Percentiles rank a stretch among this genome's conserved stretches.
Evolutionary conservation across 345 rosid species (phyloP).

Genomic region (Mangifera indica): DNA sequence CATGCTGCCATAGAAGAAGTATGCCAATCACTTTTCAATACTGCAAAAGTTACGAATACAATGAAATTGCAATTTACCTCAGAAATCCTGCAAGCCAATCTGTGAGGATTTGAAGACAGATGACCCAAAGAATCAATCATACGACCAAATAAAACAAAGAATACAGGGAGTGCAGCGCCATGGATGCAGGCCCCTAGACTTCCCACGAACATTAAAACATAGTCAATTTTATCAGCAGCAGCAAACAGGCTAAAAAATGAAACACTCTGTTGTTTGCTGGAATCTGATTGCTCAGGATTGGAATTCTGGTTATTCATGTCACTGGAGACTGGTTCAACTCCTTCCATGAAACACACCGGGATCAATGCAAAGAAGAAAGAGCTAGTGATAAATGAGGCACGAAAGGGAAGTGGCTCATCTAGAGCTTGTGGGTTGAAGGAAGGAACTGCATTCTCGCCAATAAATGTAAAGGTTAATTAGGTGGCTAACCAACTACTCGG

Average conservation of each 20-base stretch:
- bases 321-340: constrained; percentile 15
- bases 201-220: constrained; percentile 55
- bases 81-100: constrained; percentile 51
- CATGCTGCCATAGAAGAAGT: constrained; percentile 44
- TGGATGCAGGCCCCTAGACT: constrained; percentile 60
- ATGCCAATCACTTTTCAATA: not conserved
- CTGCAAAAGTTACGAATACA: no score
- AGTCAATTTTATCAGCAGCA: constrained; percentile 64
- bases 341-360: constrained; percentile 21
- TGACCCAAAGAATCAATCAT: constrained; percentile 72
- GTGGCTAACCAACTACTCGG: constrained; percentile 32
- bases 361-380: not conserved
- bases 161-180: constrained; percentile 70
- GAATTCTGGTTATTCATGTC: constrained; percentile 11
- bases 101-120: constrained; percentile 49
- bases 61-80: constrained; percentile 36
- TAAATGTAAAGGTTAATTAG: constrained; percentile 33
- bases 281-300: constrained; percentile 7
- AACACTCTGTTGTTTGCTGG: constrained; percentile 27
- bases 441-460: constrained; percentile 22
- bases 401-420: constrained; percentile 15
- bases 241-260: constrained; percentile 62
- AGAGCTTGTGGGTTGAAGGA: constrained; percentile 13
- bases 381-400: not conserved
- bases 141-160: constrained; percentile 61